phyloP scores from a whole-genome alignment of 2,329 filamentous ascomycete genomes.

The Calonectria pauciramosa region DNA sequence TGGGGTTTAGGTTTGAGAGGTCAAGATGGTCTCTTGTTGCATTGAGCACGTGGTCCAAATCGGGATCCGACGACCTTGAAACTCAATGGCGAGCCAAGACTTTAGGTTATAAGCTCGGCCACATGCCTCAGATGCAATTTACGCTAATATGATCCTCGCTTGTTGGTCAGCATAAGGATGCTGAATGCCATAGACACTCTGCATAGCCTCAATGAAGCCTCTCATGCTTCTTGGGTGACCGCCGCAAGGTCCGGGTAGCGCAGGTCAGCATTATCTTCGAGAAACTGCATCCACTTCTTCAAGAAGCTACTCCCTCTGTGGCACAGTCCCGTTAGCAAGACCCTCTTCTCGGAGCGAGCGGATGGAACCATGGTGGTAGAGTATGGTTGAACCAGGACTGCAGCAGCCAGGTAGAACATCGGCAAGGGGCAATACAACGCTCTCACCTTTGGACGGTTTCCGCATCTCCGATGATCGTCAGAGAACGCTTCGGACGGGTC shows the following conservation, averaged over 20 bases:
- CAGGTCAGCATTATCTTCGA: constrained; percentile 91
- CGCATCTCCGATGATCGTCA: constrained; percentile 93
- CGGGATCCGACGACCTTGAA: neutral
- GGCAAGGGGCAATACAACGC: constrained; percentile 18
- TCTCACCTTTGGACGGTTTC: constrained; percentile 91
- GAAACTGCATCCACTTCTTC: constrained; percentile 89
- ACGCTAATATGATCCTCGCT: constrained; percentile 13
- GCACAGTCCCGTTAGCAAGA: constrained; percentile 33
- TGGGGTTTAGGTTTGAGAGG: neutral
- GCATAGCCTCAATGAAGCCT: neutral
- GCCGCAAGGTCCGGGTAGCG: constrained; percentile 81
- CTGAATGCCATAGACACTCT: neutral
- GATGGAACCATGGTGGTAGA: constrained; percentile 37
- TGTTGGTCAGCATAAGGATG: neutral
- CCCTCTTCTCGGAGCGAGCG: constrained; percentile 38
- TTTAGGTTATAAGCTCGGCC: constrained; percentile 2
- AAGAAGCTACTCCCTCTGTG: constrained; percentile 86
- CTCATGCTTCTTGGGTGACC: constrained; percentile 44
- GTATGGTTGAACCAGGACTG: constrained; percentile 31
- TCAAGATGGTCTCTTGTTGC: neutral
- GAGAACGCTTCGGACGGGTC: constrained; percentile 91
- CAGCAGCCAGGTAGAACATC: constrained; percentile 22
- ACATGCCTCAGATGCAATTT: neutral
- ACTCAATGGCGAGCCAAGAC: constrained; percentile 5
- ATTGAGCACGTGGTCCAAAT: constrained; percentile 6